Percentiles rank a stretch among this genome's conserved stretches.
phyloP scores from a whole-genome alignment of 75 land plant species.

The Adiantum capillusveneris region DNA sequence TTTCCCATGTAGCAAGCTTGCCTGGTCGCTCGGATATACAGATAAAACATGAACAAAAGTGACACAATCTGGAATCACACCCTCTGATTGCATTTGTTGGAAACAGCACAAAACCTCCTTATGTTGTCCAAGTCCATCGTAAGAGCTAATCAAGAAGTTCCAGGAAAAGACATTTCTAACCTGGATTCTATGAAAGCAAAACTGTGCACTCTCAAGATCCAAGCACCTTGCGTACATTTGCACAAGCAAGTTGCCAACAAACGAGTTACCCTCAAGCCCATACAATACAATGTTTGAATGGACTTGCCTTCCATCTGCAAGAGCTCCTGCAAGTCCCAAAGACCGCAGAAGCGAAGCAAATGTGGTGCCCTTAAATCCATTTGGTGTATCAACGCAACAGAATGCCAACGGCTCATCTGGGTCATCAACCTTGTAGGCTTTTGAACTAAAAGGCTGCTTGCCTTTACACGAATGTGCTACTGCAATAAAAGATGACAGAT shows the following conservation, averaged over 20 bases:
- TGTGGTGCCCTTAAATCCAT: too few relatives aligned
- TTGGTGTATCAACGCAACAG: too few relatives aligned
- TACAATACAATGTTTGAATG: too few relatives aligned
- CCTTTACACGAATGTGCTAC: too few relatives aligned
- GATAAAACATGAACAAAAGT: neutral
- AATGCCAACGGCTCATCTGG: too few relatives aligned
- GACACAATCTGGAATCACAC: slow-evolving; percentile 2
- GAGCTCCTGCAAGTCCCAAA: too few relatives aligned
- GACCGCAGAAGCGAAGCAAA: neutral
- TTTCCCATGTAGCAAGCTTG: neutral
- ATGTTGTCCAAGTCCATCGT: slow-evolving; percentile 11
- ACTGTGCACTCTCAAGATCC: slow-evolving; percentile 18
- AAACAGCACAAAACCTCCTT: slow-evolving; percentile 23
- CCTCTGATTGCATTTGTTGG: slow-evolving; percentile 17
- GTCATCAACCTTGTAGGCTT: too few relatives aligned
- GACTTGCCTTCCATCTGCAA: too few relatives aligned
- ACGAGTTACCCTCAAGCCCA: neutral
- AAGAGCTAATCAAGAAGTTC: slow-evolving; percentile 42
- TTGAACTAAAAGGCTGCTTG: too few relatives aligned
- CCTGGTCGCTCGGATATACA: neutral
- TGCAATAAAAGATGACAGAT: too few relatives aligned
- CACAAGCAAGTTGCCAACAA: slow-evolving; percentile 38
- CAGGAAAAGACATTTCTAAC: slow-evolving; percentile 44
- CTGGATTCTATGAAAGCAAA: slow-evolving; percentile 45
- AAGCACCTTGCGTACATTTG: slow-evolving; percentile 44